Evolutionary conservation across 192 early-diverging fungal species (phyloP).

Genomic region (Backusella sp.): DNA sequence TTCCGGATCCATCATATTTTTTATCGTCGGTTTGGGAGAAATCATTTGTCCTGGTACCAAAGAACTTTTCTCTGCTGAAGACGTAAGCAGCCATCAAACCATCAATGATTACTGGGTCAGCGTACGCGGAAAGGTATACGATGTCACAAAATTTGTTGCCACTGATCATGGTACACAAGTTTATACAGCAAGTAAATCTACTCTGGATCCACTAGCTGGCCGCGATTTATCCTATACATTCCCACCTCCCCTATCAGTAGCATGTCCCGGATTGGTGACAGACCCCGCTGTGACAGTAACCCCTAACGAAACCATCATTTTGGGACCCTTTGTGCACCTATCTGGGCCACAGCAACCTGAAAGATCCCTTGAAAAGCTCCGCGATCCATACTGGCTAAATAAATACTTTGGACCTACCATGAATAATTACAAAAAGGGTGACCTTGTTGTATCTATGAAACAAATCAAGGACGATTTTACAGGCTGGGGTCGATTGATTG

Average conservation of each 20-base stretch:
- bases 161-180: constrained; percentile 52
- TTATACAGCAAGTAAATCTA: constrained; percentile 38
- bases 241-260: constrained; percentile 53
- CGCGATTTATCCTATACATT: constrained; percentile 65
- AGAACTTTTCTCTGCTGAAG: constrained; percentile 56
- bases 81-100: constrained; percentile 59
- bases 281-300: constrained; percentile 24
- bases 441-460: constrained; percentile 53
- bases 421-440: constrained; percentile 50
- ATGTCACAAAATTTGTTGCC: constrained; percentile 62
- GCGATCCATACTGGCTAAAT: constrained; percentile 50
- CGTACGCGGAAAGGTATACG: constrained; percentile 67
- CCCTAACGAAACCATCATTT: constrained; percentile 32
- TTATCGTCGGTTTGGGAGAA: constrained; percentile 81
- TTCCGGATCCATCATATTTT: constrained; percentile 78
- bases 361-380: constrained; percentile 33
- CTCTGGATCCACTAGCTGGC: constrained; percentile 58
- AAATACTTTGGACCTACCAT: constrained; percentile 48
- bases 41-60: constrained; percentile 79
- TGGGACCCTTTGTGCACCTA: constrained; percentile 33
- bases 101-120: constrained; percentile 62
- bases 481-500: constrained; percentile 46
- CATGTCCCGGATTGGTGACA: constrained; percentile 53
- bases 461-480: constrained; percentile 47
- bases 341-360: constrained; percentile 38